Conservation (phyloP, 2,329 filamentous ascomycete genomes). For the Didymosphaeria variabile region DNA sequence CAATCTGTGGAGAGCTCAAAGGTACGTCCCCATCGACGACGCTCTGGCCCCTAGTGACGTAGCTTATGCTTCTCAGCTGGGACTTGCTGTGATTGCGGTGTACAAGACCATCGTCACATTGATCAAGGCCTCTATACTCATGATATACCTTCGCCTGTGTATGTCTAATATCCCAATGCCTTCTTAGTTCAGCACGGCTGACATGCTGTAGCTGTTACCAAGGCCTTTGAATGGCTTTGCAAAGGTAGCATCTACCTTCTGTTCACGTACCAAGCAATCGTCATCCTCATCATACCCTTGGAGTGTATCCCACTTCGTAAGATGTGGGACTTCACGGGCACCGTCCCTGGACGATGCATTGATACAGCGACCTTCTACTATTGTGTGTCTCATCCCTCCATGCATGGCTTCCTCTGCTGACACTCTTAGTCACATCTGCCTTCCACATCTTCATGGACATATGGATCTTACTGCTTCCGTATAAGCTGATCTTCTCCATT, state of each 20-base stretch:
- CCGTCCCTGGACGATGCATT: conserved; percentile 39
- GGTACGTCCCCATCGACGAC: conserved; percentile 18
- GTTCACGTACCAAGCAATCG: conserved; percentile 27
- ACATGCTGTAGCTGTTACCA: conserved; percentile 28
- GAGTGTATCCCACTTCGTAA: conserved; percentile 42
- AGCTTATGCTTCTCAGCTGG: conserved; percentile 23
- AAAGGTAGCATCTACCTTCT: conserved; percentile 35
- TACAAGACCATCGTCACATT: conserved; percentile 36
- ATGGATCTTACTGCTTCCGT: conserved; percentile 82
- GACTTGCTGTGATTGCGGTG: conserved; percentile 28
- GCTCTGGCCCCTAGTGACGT: neutral
- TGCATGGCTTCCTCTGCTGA: neutral
- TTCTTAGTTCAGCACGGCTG: neutral
- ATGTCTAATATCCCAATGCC: conserved; percentile 1
- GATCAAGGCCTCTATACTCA: conserved; percentile 45
- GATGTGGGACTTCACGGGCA: conserved; percentile 41
- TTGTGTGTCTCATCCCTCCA: conserved; percentile 22
- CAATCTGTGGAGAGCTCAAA: conserved; percentile 28
- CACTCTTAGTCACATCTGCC: conserved; percentile 60
- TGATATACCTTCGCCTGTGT: conserved; percentile 46
- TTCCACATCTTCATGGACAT: conserved; percentile 90
- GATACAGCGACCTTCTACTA: conserved; percentile 40
- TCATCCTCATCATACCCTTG: conserved; percentile 32
- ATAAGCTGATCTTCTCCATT: conserved; percentile 86
- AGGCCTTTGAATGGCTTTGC: conserved; percentile 32